phyloP scores from a whole-genome alignment of 345 rosid species.

The Kernera saxatilis region DNA sequence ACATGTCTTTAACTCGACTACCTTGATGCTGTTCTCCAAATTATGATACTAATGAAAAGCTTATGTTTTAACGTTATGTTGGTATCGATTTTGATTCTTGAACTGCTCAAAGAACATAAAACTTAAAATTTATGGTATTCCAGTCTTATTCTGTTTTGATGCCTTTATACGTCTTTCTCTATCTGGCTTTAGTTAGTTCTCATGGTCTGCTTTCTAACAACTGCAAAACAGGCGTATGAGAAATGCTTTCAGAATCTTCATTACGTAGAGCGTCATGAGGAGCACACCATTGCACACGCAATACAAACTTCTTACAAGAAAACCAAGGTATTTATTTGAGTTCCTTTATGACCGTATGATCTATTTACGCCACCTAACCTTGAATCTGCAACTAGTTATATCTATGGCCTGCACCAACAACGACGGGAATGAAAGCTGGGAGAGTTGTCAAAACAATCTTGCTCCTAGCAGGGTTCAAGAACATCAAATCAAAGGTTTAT shows the following conservation, averaged over 20 bases:
- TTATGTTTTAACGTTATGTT: background rate
- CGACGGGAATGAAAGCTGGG: slow-evolving; percentile 92
- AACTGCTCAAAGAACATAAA: background rate
- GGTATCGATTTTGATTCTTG: background rate
- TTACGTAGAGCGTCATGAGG: slow-evolving; percentile 81
- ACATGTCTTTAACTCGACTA: background rate
- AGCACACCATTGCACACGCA: slow-evolving; percentile 95
- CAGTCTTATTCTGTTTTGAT: background rate
- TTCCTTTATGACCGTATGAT: background rate
- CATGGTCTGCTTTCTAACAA: slow-evolving; percentile 3
- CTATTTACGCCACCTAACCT: background rate
- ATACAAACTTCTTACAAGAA: slow-evolving; percentile 74
- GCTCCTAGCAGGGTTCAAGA: slow-evolving; percentile 86
- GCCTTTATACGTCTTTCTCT: background rate
- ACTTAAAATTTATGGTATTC: background rate
- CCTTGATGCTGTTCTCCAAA: background rate
- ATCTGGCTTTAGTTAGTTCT: background rate
- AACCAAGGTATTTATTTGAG: slow-evolving; percentile 60
- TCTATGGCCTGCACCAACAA: slow-evolving; percentile 91
- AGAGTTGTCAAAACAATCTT: slow-evolving; percentile 70
- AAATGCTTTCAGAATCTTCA: slow-evolving; percentile 97
- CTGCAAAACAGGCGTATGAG: slow-evolving; percentile 64
- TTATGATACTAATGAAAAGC: background rate
- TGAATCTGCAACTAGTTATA: slow-evolving; percentile 46
- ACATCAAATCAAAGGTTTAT: slow-evolving; percentile 84